A percentile compares a stretch with the other conserved stretches of the same genome.
Evolutionary conservation across 306 rosid species (phyloP).

Genomic region (Lotus japonicus): DNA sequence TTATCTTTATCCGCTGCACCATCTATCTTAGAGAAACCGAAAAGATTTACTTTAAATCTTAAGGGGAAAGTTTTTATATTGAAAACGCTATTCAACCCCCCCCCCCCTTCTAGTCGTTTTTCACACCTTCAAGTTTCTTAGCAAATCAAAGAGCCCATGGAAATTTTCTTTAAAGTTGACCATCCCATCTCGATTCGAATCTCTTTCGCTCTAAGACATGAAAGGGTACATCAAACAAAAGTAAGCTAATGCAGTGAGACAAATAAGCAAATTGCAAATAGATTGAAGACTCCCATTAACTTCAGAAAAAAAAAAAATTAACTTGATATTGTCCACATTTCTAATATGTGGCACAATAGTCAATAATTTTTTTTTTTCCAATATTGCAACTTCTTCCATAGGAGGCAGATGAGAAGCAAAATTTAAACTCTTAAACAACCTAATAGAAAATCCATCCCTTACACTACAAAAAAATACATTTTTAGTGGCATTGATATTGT

Average conservation of each 20-base stretch:
- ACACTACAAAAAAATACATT: no score
- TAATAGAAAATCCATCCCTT: neutral
- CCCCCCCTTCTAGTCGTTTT: no score
- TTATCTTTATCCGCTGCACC: no score
- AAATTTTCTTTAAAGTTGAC: conserved; percentile 87
- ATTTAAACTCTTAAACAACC: neutral
- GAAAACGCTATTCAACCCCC: no score
- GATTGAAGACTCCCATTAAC: conserved; percentile 12
- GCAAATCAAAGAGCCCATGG: conserved; percentile 96
- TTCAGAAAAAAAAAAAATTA: neutral
- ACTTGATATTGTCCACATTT: neutral
- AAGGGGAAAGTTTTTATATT: no score
- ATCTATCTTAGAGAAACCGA: no score
- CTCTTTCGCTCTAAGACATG: conserved; percentile 70
- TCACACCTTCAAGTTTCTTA: no score
- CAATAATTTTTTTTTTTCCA: neutral
- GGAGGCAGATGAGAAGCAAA: neutral
- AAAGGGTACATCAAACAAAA: conserved; percentile 22
- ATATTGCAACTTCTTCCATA: neutral
- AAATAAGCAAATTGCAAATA: conserved; percentile 1
- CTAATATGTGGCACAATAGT: neutral
- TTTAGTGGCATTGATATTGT: no score
- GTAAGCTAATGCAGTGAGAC: neutral
- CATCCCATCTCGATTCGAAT: conserved; percentile 82
- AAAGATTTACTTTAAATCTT: no score